These are phyloP conservation scores for Leucoagaricus sp. DNA, from an alignment of 1,284 basidiomycete genomes.

Conservation along the genomic window DNA sequence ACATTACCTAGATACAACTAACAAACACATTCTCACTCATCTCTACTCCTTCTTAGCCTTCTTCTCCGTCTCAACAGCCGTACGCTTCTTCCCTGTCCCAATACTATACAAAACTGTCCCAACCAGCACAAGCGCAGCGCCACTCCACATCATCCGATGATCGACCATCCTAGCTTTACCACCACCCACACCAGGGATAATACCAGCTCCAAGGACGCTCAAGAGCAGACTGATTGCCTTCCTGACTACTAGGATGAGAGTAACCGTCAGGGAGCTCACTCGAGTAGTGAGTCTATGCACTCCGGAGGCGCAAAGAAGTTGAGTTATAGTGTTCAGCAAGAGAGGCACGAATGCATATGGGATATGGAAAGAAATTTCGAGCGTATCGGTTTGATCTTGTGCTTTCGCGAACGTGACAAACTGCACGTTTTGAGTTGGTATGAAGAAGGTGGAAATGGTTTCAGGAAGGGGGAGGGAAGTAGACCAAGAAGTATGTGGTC, in stretches of 20 bases:
- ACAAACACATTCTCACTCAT: too few relatives aligned
- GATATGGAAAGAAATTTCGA: slow-evolving; percentile 35
- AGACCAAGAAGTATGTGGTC: slow-evolving; percentile 36
- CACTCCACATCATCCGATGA: slow-evolving; percentile 57
- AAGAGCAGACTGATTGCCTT: slow-evolving; percentile 87
- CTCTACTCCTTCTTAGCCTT: slow-evolving; percentile 20
- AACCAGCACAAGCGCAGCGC: slow-evolving; percentile 66
- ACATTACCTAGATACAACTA: too few relatives aligned
- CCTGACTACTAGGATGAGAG: slow-evolving; percentile 85
- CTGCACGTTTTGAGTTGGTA: not conserved
- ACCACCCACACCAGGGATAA: slow-evolving; percentile 22
- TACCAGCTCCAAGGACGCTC: slow-evolving; percentile 46
- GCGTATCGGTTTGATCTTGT: slow-evolving; percentile 19
- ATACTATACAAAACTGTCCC: slow-evolving; percentile 76
- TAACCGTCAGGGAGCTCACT: slow-evolving; percentile 83
- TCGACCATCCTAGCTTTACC: slow-evolving; percentile 38
- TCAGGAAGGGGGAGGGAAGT: slow-evolving; percentile 24
- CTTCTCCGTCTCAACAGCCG: slow-evolving; percentile 26
- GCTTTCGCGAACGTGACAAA: slow-evolving; percentile 17
- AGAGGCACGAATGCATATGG: slow-evolving; percentile 72
- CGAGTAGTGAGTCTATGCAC: slow-evolving; percentile 84
- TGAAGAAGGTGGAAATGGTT: slow-evolving; percentile 20
- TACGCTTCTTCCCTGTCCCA: slow-evolving; percentile 32
- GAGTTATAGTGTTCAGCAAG: slow-evolving; percentile 79
- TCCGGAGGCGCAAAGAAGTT: slow-evolving; percentile 87